Percentiles rank a stretch among this genome's conserved stretches.
These are phyloP conservation scores for Rhizophagus prolifer DNA, from an alignment of 192 early-diverging fungal species.

Conservation along the genomic window DNA sequence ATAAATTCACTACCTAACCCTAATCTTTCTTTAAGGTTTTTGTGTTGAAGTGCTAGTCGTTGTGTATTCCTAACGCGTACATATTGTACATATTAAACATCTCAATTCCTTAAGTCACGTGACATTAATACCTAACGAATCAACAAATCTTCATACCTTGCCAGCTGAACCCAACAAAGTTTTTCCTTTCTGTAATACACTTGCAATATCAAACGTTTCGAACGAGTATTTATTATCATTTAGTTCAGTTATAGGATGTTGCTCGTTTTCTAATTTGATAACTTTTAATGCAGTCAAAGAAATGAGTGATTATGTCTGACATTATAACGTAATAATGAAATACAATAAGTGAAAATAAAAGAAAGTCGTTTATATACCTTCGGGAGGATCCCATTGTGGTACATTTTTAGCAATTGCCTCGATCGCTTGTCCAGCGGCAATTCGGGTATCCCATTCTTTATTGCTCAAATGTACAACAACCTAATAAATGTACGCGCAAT, in stretches of 20 bases:
- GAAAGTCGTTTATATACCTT: conserved; percentile 20
- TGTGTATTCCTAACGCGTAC: conserved; percentile 71
- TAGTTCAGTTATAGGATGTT: conserved; percentile 22
- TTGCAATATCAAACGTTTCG: conserved; percentile 77
- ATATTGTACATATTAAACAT: neutral
- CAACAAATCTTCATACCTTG: conserved; percentile 33
- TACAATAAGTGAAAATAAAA: neutral
- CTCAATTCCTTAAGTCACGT: neutral
- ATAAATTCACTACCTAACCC: conserved; percentile 88
- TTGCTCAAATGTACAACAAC: conserved; percentile 83
- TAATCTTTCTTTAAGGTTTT: conserved; percentile 78
- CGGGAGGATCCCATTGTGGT: conserved; percentile 74
- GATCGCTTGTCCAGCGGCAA: conserved; percentile 89
- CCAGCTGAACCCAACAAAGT: conserved; percentile 84
- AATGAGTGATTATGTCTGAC: neutral
- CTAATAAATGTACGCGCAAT: conserved; percentile 40
- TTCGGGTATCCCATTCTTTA: conserved; percentile 92
- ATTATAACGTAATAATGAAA: neutral
- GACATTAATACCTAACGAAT: neutral
- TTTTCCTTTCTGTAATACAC: conserved; percentile 75
- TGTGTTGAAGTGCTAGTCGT: conserved; percentile 77
- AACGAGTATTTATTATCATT: conserved; percentile 68
- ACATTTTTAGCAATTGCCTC: conserved; percentile 91
- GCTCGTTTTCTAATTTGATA: conserved; percentile 25
- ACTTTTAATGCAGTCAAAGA: neutral